These are phyloP conservation scores for Peniophora sp. DNA, from an alignment of 1,284 basidiomycete genomes.

Conservation along the genomic window DNA sequence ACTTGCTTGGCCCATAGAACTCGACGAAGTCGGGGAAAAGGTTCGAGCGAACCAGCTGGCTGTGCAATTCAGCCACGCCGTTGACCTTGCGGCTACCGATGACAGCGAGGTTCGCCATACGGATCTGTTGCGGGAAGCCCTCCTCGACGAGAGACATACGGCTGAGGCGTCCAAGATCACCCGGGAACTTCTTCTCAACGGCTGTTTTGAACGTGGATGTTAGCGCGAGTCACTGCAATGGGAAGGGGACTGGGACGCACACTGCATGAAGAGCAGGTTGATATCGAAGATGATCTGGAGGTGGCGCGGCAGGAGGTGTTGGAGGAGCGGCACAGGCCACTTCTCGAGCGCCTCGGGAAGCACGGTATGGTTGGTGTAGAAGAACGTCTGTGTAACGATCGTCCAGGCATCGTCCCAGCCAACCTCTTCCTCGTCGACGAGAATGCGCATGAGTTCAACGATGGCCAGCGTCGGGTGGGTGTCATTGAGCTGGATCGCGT, in stretches of 20 bases:
- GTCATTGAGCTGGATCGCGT: slow-evolving; percentile 87
- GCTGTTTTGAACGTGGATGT: slow-evolving; percentile 36
- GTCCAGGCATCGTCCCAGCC: slow-evolving; percentile 78
- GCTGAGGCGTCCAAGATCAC: slow-evolving; percentile 68
- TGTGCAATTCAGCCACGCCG: slow-evolving; percentile 89
- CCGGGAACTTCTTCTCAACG: slow-evolving; percentile 85
- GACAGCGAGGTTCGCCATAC: slow-evolving; percentile 83
- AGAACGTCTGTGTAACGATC: slow-evolving; percentile 83
- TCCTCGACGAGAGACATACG: slow-evolving; percentile 92
- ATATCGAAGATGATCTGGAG: slow-evolving; percentile 90
- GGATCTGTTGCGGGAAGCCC: slow-evolving; percentile 75
- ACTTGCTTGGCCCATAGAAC: slow-evolving; percentile 75
- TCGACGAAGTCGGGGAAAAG: slow-evolving; percentile 92
- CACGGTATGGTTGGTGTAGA: slow-evolving; percentile 91
- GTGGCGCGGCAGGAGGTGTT: slow-evolving; percentile 77
- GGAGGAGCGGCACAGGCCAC: slow-evolving; percentile 81
- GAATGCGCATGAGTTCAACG: slow-evolving; percentile 88
- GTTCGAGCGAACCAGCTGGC: slow-evolving; percentile 66
- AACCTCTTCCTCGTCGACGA: slow-evolving; percentile 85
- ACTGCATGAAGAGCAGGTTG: slow-evolving; percentile 32
- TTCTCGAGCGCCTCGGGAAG: slow-evolving; percentile 53
- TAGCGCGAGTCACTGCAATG: slow-evolving; percentile 13
- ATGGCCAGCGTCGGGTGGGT: slow-evolving; percentile 92
- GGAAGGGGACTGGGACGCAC: background rate
- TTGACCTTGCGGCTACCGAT: slow-evolving; percentile 86